Percentiles rank a stretch among this genome's conserved stretches.
These are phyloP conservation scores for Closterium sp. DNA, from an alignment of 139 green algal genomes.

Conservation along the genomic window DNA sequence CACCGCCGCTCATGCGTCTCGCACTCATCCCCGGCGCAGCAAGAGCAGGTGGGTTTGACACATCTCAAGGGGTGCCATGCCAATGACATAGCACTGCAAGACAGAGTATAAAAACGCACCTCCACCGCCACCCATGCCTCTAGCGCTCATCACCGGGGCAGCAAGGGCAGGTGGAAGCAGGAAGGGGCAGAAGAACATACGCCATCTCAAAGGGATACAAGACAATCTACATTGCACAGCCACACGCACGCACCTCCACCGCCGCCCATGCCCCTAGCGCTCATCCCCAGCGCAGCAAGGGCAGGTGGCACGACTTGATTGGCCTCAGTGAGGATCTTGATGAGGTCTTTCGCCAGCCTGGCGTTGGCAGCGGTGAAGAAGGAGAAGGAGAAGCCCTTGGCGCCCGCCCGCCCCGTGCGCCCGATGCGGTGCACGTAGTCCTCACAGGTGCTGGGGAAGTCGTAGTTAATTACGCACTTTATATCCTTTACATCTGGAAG, in stretches of 20 bases:
- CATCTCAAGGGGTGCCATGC: too few species aligned
- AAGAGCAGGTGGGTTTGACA: too few species aligned
- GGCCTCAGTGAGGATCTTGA: conserved; percentile 42
- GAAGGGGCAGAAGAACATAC: too few species aligned
- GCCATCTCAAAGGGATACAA: too few species aligned
- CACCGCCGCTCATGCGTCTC: not conserved
- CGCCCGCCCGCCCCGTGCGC: conserved; percentile 81
- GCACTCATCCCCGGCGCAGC: too few species aligned
- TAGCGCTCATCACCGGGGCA: not conserved
- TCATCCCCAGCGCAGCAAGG: conserved; percentile 9
- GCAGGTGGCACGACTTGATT: conserved; percentile 32
- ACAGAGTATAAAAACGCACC: not conserved
- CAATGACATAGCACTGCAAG: too few species aligned
- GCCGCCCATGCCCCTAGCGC: conserved; percentile 29
- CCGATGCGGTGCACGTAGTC: conserved; percentile 90
- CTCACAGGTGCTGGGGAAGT: conserved; percentile 69
- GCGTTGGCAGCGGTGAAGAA: conserved; percentile 55
- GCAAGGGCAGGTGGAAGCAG: too few species aligned
- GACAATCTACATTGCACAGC: too few species aligned
- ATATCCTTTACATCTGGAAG: conserved; percentile 44
- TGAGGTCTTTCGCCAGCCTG: conserved; percentile 45
- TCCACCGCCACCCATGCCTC: not conserved
- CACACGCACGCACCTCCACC: conserved; percentile 57
- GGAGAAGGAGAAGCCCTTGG: conserved; percentile 68
- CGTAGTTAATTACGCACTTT: conserved; percentile 52